Evolutionary conservation across 2,329 filamentous ascomycete species (phyloP).

Genomic region (Cercospora sesami): DNA sequence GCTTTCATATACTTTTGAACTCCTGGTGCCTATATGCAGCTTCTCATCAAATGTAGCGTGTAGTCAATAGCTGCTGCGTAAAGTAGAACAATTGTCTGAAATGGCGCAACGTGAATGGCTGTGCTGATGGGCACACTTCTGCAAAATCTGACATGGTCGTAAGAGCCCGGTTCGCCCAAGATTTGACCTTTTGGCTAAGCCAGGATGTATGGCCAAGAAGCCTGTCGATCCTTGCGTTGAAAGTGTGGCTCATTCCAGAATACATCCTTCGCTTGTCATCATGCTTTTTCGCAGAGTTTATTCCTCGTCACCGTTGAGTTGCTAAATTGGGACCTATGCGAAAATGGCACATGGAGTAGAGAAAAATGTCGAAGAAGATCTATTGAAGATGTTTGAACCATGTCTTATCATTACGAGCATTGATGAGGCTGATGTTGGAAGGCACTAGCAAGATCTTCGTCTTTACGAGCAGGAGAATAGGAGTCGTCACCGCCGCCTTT

Average conservation of each 20-base stretch:
- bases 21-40: neutral
- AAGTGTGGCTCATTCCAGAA: slow-evolving; percentile 1
- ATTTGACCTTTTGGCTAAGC: neutral
- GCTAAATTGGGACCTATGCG: neutral
- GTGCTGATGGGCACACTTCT: neutral
- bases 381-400: neutral
- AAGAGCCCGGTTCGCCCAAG: neutral
- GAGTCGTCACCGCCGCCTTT: neutral
- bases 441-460: neutral
- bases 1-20: neutral
- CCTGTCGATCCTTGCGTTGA: neutral
- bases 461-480: neutral
- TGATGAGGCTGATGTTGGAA: neutral
- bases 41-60: neutral
- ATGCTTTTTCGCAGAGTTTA: neutral
- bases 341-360: neutral
- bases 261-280: neutral
- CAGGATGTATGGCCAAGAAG: neutral
- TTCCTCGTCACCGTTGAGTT: neutral
- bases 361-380: neutral
- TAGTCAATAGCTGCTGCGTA: neutral
- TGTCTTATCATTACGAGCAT: neutral
- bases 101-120: neutral
- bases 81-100: neutral
- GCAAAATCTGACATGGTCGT: neutral